Base-by-base conservation (phyloP, 2,329 filamentous ascomycete genomes). In the Aspergillus calidoustus region DNA sequence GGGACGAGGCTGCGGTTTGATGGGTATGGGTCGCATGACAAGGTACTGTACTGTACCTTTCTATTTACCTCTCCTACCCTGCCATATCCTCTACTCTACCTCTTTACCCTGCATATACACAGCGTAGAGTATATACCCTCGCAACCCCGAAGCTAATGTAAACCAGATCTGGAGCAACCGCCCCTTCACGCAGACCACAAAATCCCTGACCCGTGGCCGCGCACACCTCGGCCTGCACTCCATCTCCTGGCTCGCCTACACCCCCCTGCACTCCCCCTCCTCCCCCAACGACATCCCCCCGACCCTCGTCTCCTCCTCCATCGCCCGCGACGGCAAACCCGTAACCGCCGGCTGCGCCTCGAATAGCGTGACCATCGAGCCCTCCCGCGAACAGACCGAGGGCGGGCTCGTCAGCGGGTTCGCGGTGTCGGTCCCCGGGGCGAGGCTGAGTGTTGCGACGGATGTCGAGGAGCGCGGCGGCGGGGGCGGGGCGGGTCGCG, bases 1-100 rank as follows among this genome's bases (percentile, higher is more conserved):
- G 79, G 77, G 2, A 69, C 66, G 30, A 38, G 41, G 15, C 25
- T 80, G 17, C 58, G 59, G 6, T 80, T 80, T 61, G 65, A 68
- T 6, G 80, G 80, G 1, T 56, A 71, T 1, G 81, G 74, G 1
- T 82, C 82, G 65, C 80, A 82, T 64, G 81, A 83, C 63, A 82
- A 81, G 68, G 76, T 76, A 61, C 53, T n/a, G 19, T 19, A 19
- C 19, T 19, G 19, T 34, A 22, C 28, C 41, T 23, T 25, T 48
- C 46, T 19, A 13, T 9, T 5, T 7, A 28, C 43, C 23, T 15
- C 15, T 38, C 31, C 9, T 17, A 5, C 43, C 41, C 22, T 53
- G 25, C 43, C 22, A 46, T 23, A 23, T 3, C 28, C n/a, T 30
- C 31, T 15, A 9, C 31, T 38, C 31, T 19, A 19, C 19, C 19